Evolutionary conservation across 2,329 filamentous ascomycete species (phyloP).

Genomic region (Amylocarpus encephaloides): DNA sequence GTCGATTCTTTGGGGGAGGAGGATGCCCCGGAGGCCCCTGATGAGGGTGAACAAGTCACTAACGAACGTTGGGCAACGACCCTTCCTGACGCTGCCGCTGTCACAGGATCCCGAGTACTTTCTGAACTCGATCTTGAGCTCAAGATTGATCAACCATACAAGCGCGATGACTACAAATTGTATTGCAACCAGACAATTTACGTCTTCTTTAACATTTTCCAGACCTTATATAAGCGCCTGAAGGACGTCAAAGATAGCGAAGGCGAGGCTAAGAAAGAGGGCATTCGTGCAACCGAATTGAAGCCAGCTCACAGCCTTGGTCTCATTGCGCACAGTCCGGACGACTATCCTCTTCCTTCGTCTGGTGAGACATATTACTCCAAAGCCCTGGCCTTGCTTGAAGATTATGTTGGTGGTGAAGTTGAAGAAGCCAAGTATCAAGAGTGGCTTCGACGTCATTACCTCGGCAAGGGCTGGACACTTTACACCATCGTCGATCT

Average conservation of each 20-base stretch:
- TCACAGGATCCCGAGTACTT: conserved; percentile 47
- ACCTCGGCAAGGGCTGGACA: conserved; percentile 85
- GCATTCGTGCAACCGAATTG: conserved; percentile 63
- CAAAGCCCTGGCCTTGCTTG: conserved; percentile 77
- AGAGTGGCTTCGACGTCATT: conserved; percentile 85
- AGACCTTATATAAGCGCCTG: conserved; percentile 82
- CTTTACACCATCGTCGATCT: conserved; percentile 90
- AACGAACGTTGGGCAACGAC: conserved; percentile 61
- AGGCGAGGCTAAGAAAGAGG: conserved; percentile 64
- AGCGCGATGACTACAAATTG: conserved; percentile 76
- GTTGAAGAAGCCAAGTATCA: conserved; percentile 80
- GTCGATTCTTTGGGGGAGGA: conserved; percentile 71
- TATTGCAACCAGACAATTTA: conserved; percentile 89
- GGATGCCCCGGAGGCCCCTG: conserved; percentile 57
- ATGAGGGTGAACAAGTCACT: conserved; percentile 58
- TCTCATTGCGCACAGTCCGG: conserved; percentile 65
- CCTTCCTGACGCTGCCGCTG: conserved; percentile 50
- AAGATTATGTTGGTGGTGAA: conserved; percentile 77
- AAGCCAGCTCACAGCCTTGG: conserved; percentile 82
- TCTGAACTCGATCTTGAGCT: conserved; percentile 54
- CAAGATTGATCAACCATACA: conserved; percentile 74
- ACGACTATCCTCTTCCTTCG: conserved; percentile 63
- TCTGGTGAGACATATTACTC: conserved; percentile 68
- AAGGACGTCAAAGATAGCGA: conserved; percentile 77
- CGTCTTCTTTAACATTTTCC: conserved; percentile 90